A percentile compares a stretch with the other conserved stretches of the same genome.
Evolutionary conservation across 2,329 filamentous ascomycete species (phyloP).

Genomic region (Blastomyces silverae): DNA sequence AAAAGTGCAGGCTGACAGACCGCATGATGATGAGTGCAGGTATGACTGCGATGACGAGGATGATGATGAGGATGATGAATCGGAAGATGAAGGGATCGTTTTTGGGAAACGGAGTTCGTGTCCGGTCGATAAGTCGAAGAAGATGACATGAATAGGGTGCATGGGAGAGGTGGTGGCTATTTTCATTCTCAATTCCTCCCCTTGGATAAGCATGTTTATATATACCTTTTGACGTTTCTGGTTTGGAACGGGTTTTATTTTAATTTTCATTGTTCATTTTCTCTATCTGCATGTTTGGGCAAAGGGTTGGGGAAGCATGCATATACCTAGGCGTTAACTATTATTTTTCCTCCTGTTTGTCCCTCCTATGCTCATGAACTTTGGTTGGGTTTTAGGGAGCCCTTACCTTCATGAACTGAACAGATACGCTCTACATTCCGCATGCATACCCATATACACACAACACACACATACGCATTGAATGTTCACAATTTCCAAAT

Average conservation of each 20-base stretch:
- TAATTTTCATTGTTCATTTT: background rate
- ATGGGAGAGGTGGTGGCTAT: background rate
- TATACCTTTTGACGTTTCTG: background rate
- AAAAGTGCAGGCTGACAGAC: slow-evolving; percentile 22
- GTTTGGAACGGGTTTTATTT: background rate
- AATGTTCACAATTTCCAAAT: background rate
- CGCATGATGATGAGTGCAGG: slow-evolving; percentile 35
- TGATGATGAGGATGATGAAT: slow-evolving; percentile 34
- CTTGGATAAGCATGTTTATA: slow-evolving; percentile 8
- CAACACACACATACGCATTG: background rate
- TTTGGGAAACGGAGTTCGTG: slow-evolving; percentile 29
- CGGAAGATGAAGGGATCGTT: slow-evolving; percentile 40
- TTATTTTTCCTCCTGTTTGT: background rate
- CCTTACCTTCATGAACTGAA: background rate
- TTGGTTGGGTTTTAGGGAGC: background rate
- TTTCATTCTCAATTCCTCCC: background rate
- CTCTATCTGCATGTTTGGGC: slow-evolving; percentile 2
- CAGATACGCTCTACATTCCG: background rate
- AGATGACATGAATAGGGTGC: background rate
- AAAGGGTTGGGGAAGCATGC: background rate
- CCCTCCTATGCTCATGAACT: background rate
- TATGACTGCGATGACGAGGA: slow-evolving; percentile 41
- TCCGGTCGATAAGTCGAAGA: background rate
- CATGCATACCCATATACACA: background rate
- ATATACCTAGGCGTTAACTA: slow-evolving; percentile 2